Percentiles rank a stretch among this genome's conserved stretches.
These are phyloP conservation scores for Pleurotus giganteus DNA, from an alignment of 768 basidiomycete genomes.

Conservation along the genomic window DNA sequence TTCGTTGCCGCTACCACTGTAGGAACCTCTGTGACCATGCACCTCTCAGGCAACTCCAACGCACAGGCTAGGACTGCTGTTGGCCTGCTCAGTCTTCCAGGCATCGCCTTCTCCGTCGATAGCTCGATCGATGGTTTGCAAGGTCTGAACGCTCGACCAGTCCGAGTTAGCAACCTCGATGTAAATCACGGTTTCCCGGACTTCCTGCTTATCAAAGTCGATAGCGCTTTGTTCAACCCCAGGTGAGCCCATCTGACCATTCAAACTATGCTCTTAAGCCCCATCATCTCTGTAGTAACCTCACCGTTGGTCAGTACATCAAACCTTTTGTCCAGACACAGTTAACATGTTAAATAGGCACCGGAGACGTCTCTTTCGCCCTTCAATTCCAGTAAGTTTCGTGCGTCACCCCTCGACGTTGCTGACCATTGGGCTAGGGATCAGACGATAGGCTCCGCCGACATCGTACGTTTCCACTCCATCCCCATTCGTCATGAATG, in stretches of 20 bases:
- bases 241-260: conserved; percentile 35
- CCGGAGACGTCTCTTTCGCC: conserved; percentile 62
- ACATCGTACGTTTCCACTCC: conserved; percentile 38
- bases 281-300: conserved; percentile 27
- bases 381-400: conserved; percentile 51
- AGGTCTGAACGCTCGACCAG: conserved; percentile 58
- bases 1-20: conserved; percentile 64
- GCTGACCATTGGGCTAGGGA: conserved; percentile 26
- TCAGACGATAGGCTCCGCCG: conserved; percentile 56
- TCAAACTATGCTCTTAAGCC: not conserved
- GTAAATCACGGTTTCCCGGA: conserved; percentile 66
- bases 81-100: conserved; percentile 54
- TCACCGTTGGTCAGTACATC: conserved; percentile 38
- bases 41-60: conserved; percentile 52
- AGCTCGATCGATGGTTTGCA: conserved; percentile 62
- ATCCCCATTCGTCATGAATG: not conserved
- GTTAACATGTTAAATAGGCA: conserved; percentile 39
- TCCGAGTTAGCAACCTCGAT: conserved; percentile 55
- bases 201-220: conserved; percentile 65
- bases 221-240: conserved; percentile 62
- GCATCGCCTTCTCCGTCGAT: conserved; percentile 58
- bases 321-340: not conserved
- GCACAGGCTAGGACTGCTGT: conserved; percentile 64
- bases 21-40: conserved; percentile 41
- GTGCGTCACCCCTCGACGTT: not conserved